Evolutionary conservation across 129 eudicot species (phyloP), one percentile per base, ranked within the genome.

Genomic region (Glebionis coronaria): DNA sequence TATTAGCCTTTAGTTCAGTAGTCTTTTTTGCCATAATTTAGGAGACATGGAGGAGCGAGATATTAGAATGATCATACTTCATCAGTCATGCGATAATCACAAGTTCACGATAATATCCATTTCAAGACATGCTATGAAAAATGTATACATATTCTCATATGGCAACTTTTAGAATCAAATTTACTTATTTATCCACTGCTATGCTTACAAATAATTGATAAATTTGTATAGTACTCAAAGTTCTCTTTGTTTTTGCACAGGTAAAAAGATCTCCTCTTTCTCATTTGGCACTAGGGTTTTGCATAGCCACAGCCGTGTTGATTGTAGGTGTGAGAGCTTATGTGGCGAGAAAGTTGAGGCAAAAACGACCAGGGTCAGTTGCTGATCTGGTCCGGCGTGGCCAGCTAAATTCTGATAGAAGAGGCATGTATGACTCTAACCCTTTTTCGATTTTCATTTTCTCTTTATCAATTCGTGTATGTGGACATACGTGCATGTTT

Each of bases 311-410:
- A 4, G 72, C 78, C 18, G 65, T 87, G 45, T 51, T 94, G 68
- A 44, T 90, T 65, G 70, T 87, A 77, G 82, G 74, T 16, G 84
- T 85, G 81, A 80, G 83, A 79, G 73, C 76, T 69, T 81, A 59
- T 56, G 72, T 76, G 52, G 61, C 76, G 12, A 84, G 82, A 52
- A 84, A 73, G 61, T 64, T 76, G 9, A 86, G 72, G 64, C 49
- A 78, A 67, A 78, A 63, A 68, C 87, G 80, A 16, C 84, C 92
- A 8, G 99, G 99, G 44, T 84, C 99, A 35, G 97, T 94, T 44
- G 97, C 95, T 77, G 99, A 94, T 81, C 97, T 94, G 61, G 99
- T 94, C 70, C 83, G 97, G 65, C 99, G 97, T 74, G 99, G 99
- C 46, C 99, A 94, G 79, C 82, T 94, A 69, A 87, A 86, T 70